phyloP scores from a whole-genome alignment of 2,329 filamentous ascomycete genomes.

The Clonostachys solani region DNA sequence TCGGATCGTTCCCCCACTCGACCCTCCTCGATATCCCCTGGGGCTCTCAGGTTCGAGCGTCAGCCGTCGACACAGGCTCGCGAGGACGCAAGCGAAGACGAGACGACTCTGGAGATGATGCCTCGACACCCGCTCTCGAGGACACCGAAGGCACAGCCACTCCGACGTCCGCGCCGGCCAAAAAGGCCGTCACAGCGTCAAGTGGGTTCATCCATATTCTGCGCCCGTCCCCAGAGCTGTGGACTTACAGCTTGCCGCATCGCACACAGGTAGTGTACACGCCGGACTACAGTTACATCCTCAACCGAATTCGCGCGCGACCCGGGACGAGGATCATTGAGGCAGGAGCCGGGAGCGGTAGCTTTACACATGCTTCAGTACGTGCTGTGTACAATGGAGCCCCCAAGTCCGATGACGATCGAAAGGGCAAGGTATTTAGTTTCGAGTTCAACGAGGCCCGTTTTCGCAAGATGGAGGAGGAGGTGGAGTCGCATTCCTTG shows the following conservation, averaged over 20 bases:
- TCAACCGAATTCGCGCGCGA: constrained; percentile 70
- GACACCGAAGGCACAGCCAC: constrained; percentile 15
- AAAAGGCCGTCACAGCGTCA: constrained; percentile 47
- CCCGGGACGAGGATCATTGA: constrained; percentile 74
- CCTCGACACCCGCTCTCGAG: constrained; percentile 17
- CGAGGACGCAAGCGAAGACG: constrained; percentile 67
- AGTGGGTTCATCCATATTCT: constrained; percentile 77
- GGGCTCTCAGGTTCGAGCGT: constrained; percentile 90
- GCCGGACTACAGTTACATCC: constrained; percentile 80
- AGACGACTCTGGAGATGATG: constrained; percentile 33
- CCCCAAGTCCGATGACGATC: constrained; percentile 30
- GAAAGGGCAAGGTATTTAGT: constrained; percentile 69
- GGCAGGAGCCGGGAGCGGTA: constrained; percentile 77
- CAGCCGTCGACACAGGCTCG: constrained; percentile 87
- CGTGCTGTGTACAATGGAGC: constrained; percentile 74
- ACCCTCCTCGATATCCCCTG: constrained; percentile 76
- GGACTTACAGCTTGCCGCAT: constrained; percentile 77
- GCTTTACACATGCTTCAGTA: constrained; percentile 76
- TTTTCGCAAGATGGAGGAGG: constrained; percentile 63
- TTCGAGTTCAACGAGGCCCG: constrained; percentile 78
- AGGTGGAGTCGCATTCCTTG: constrained; percentile 65
- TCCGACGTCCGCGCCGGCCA: constrained; percentile 21
- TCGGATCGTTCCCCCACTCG: constrained; percentile 83
- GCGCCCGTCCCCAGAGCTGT: constrained; percentile 75
- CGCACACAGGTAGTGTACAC: constrained; percentile 85